phyloP scores from a whole-genome alignment of 2,329 filamentous ascomycete genomes.

The Venturia carpophila region DNA sequence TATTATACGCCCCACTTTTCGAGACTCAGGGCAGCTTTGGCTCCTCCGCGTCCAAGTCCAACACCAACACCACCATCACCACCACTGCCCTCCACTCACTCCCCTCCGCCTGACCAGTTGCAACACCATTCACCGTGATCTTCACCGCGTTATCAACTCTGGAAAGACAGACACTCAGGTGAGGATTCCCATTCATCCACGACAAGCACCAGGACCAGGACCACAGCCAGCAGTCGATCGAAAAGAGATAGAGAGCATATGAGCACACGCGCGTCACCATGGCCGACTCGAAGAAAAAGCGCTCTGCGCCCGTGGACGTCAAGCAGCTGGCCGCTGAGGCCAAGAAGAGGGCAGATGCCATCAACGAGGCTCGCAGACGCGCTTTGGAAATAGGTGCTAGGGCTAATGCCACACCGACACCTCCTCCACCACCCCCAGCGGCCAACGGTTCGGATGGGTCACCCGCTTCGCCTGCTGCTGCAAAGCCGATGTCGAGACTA shows the following conservation, averaged over 20 bases:
- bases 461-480: conserved; percentile 4
- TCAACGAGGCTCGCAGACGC: background rate
- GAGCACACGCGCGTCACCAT: background rate
- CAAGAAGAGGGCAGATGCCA: conserved; percentile 23
- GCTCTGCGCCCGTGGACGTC: conserved; percentile 15
- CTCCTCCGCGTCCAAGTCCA: background rate
- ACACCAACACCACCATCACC: background rate
- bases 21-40: background rate
- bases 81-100: background rate
- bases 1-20: background rate
- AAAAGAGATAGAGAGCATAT: background rate
- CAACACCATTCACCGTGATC: background rate
- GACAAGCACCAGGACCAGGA: background rate
- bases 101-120: background rate
- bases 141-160: background rate
- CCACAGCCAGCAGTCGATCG: background rate
- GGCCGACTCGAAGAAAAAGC: conserved; percentile 12
- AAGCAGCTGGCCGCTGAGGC: conserved; percentile 24
- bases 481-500: conserved; percentile 6
- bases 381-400: background rate
- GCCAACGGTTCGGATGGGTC: conserved; percentile 10
- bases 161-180: background rate
- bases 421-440: conserved; percentile 13
- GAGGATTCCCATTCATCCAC: background rate
- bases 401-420: background rate